Conservation (phyloP, 1,284 basidiomycete genomes). For the Rhodotorula sp. region DNA sequence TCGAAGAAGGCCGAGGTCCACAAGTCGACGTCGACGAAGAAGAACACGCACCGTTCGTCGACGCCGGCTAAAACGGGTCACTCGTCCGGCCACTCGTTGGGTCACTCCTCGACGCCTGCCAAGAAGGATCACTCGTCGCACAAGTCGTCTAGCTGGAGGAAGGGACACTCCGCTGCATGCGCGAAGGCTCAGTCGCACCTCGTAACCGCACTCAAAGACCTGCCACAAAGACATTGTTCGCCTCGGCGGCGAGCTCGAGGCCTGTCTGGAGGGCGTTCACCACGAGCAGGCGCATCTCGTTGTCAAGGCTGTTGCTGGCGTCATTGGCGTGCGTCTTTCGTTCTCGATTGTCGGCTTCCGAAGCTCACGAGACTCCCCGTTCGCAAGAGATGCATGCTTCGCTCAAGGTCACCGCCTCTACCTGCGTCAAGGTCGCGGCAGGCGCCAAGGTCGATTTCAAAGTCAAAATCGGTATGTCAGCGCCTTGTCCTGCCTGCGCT, state of each 20-base stretch:
- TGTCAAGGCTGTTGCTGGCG: neutral
- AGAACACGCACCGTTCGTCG: too few relatives aligned
- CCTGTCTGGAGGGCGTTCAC: neutral
- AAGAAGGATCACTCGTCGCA: neutral
- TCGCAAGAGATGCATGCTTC: slow-evolving; percentile 1
- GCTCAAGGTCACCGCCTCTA: neutral
- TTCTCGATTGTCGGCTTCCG: too few relatives aligned
- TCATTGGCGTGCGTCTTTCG: neutral
- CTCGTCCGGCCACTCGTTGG: too few relatives aligned
- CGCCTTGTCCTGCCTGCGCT: neutral
- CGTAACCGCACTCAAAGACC: neutral
- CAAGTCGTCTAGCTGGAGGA: neutral
- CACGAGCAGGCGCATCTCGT: neutral
- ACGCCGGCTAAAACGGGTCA: too few relatives aligned
- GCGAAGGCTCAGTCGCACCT: neutral
- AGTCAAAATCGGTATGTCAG: neutral
- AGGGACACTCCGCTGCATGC: neutral
- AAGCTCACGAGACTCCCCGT: neutral
- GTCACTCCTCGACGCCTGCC: too few relatives aligned
- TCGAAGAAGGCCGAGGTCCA: neutral
- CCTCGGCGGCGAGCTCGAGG: neutral
- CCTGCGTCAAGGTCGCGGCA: neutral
- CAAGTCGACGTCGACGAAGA: neutral
- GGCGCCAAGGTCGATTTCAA: neutral
- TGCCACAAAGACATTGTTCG: neutral